These are phyloP conservation scores for Exophiala xenobiotica DNA, from an alignment of 2,329 filamentous ascomycete genomes.

Conservation along the genomic window DNA sequence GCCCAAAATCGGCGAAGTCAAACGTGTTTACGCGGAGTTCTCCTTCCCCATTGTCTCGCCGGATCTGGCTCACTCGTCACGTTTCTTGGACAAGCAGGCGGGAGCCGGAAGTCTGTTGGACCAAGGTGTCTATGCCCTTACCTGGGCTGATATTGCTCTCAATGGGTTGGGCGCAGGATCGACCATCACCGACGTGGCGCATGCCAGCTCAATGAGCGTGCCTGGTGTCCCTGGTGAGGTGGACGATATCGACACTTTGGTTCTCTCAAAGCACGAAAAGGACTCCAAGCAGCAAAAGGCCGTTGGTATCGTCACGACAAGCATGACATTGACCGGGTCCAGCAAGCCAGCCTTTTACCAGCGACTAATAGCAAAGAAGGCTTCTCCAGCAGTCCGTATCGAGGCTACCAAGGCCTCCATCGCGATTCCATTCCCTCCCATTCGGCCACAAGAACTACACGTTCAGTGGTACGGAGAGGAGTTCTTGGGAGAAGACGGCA, in stretches of 20 bases:
- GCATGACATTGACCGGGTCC: slow-evolving; percentile 33
- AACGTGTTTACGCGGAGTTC: slow-evolving; percentile 38
- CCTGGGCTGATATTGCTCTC: slow-evolving; percentile 61
- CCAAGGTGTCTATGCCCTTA: slow-evolving; percentile 81
- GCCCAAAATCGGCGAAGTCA: slow-evolving; percentile 61
- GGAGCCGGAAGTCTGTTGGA: slow-evolving; percentile 81
- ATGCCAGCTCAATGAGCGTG: slow-evolving; percentile 29
- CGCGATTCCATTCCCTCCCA: slow-evolving; percentile 34
- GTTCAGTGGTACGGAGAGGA: slow-evolving; percentile 32
- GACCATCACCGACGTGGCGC: slow-evolving; percentile 26
- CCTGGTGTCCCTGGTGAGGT: slow-evolving; percentile 25
- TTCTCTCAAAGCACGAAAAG: slow-evolving; percentile 20
- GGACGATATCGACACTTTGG: slow-evolving; percentile 34
- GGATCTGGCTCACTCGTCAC: slow-evolving; percentile 46
- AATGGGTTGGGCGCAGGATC: slow-evolving; percentile 51
- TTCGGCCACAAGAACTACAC: slow-evolving; percentile 32
- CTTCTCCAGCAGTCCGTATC: slow-evolving; percentile 30
- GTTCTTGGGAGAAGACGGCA: slow-evolving; percentile 30
- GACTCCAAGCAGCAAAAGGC: no score
- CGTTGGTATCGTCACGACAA: slow-evolving; percentile 30
- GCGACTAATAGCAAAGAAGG: slow-evolving; percentile 30
- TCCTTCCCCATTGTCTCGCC: slow-evolving; percentile 32
- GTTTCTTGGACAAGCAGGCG: slow-evolving; percentile 79
- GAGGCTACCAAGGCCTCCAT: slow-evolving; percentile 33
- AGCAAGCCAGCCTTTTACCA: slow-evolving; percentile 32